Evolutionary conservation across 768 basidiomycete species (phyloP), one percentile per base, ranked within the genome.

Genomic region (Trametes sanguinea): DNA sequence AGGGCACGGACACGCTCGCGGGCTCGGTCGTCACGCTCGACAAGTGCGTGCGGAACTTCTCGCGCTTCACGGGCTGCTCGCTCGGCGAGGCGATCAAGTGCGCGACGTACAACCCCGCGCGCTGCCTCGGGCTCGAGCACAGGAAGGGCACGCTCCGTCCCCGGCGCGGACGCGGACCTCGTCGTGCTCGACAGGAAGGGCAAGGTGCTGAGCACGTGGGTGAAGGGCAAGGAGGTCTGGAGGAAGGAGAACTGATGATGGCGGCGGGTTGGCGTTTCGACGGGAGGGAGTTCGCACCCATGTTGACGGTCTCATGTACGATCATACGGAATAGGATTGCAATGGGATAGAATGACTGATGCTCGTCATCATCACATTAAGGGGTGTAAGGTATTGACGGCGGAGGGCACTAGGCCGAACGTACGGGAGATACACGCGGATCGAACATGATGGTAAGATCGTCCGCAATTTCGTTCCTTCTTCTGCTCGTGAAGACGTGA

Each of bases 131-230:
- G 16, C 89, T 92, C 57, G 87, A 90, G 72, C 76, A 86, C 60
- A 84, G 76, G 66, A 96, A 95, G 76, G 94, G 94, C 27, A 89
- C 89, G 17, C 77, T 95, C 27, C 82, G 87, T n/a, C 51, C 76
- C 89, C 1, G 93, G 91, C n/a, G 90, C 86, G 33, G 90, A 95
- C 71, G 94, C 93, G 8, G 94, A 96, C 75, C 76, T 96, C 40
- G 83, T 87, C 42, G 85, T 95, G 30, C 81, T 94, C 48, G 86
- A 91, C 69, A 78, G 81, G 58, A 78, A 81, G 51, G 91, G 92
- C 3, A 76, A 79, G 50, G 85, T 90, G 14, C 74, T 87, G 39
- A 83, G 81, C 63, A 90, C 90, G 11, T 92, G 90, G 90, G 86
- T 94, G 17, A 83, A 77, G 65, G 94, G 92, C 5, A 85, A 81